Evolutionary conservation across 495 filamentous ascomycete genomes (phyloP), one percentile per base, ranked within the genome.

Genomic region (Tuber indicum): DNA sequence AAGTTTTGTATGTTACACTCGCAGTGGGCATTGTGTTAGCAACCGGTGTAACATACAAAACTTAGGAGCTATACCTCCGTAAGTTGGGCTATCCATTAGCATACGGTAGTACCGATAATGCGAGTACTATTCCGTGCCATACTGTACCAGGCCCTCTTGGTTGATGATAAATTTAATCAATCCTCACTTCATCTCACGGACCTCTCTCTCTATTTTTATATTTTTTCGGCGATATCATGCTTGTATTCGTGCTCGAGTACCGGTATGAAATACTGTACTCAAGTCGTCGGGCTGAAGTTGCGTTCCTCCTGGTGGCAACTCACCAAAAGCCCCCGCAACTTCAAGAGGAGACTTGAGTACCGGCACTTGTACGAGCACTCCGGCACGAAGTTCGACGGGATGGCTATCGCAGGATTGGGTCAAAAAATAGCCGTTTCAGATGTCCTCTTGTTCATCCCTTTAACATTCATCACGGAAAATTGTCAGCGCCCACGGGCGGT

Each of bases 371-470:
- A 9, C 32, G 32, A 32, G 32, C 32, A 32, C 49, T n/a, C 49
- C 23, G 23, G 21, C 2, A 12, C n/a, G 26, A 32, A 32, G 32
- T 62, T 66, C 36, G 6, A 66, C 3, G 58, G 58, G 26, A 62
- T 62, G 26, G 17, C 58, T 32, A 5, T 36, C 26, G 58, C 26
- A 66, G 58, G 26, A 36, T 66, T 7, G 58, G 17, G 58, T 36
- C 26, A 66, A 66, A 66, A 66, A 66, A 66, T 36, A 66, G 58
- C 58, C 5, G 58, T 66, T 66, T 66, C 58, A 26, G 26, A 66
- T 17, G 32, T 16, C 26, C 58, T 66, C 26, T 6, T 32, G 58
- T 16, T 16, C 26, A 12, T 19, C 8, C 23, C 26, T 66, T 36
- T 36, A 7, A 4, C 14, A 66, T 66, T 66, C 16, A 66, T 36